phyloP scores from a whole-genome alignment of 139 green algal genomes.

The Zygnema circumcarinatum region DNA sequence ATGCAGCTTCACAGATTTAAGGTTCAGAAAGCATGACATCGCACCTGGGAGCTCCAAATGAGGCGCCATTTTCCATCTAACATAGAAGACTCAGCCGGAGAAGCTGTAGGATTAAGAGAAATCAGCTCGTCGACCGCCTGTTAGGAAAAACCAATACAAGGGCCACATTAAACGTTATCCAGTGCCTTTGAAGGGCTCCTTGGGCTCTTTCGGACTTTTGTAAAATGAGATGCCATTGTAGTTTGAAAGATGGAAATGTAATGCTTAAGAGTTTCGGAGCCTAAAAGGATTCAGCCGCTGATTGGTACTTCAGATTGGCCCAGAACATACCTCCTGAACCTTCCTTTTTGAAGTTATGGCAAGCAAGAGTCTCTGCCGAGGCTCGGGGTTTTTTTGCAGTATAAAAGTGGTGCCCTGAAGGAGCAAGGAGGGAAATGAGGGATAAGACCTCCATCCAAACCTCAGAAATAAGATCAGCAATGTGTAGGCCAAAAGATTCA shows the following conservation, averaged over 20 bases:
- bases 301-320: too few species aligned
- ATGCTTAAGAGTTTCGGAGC: neutral
- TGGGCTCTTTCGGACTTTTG: neutral
- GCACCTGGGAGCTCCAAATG: conserved; percentile 53
- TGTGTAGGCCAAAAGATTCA: too few species aligned
- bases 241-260: neutral
- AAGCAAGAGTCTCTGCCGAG: conserved; percentile 27
- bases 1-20: too few species aligned
- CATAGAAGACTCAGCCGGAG: neutral
- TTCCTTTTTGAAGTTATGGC: conserved; percentile 16
- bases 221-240: neutral
- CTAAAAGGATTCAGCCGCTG: too few species aligned
- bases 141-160: too few species aligned
- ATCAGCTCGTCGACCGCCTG: conserved; percentile 25
- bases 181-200: neutral
- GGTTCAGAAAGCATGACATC: neutral
- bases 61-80: conserved; percentile 37
- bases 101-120: conserved; percentile 28
- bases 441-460: too few species aligned
- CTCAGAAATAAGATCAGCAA: too few species aligned
- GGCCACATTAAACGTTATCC: neutral
- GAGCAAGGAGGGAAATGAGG: too few species aligned
- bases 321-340: conserved; percentile 55
- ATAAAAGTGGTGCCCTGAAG: conserved; percentile 62
- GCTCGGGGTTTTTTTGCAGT: conserved; percentile 23